Conservation (phyloP, 2,329 filamentous ascomycete species). For the Penicillium sp. region DNA sequence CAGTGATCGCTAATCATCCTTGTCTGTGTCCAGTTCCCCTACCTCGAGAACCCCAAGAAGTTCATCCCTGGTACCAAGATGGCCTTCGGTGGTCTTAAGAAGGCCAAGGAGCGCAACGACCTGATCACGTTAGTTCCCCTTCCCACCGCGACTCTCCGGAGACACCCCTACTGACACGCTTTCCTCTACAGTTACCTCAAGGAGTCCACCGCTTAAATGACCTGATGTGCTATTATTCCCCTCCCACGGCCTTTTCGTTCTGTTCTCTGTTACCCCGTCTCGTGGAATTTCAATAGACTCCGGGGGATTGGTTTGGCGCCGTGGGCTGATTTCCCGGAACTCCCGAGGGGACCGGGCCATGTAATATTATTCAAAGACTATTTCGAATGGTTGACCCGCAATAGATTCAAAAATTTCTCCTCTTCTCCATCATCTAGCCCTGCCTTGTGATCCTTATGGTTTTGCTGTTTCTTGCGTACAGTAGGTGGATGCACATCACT, state of each 20-base stretch:
- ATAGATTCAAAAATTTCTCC: slow-evolving; percentile 33
- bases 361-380: slow-evolving; percentile 41
- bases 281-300: slow-evolving; percentile 20
- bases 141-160: background rate
- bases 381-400: slow-evolving; percentile 33
- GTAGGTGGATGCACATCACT: slow-evolving; percentile 21
- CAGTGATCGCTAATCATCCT: slow-evolving; percentile 17
- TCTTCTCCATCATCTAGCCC: slow-evolving; percentile 11
- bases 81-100: slow-evolving; percentile 99
- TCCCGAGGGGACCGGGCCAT: slow-evolving; percentile 32
- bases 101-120: slow-evolving; percentile 99
- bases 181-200: slow-evolving; percentile 38
- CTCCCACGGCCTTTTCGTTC: slow-evolving; percentile 19
- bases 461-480: slow-evolving; percentile 23
- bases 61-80: slow-evolving; percentile 99
- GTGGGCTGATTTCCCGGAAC: slow-evolving; percentile 28
- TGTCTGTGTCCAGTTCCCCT: slow-evolving; percentile 68
- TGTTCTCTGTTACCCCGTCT: slow-evolving; percentile 23
- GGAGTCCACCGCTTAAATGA: slow-evolving; percentile 39
- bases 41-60: slow-evolving; percentile 99
- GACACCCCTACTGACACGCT: background rate
- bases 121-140: slow-evolving; percentile 79
- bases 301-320: slow-evolving; percentile 23
- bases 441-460: background rate
- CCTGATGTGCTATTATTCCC: slow-evolving; percentile 22